A percentile compares a stretch with the other conserved stretches of the same genome.
Evolutionary conservation across 192 early-diverging fungal species (phyloP).

Genomic region (Geranomyces michiganensis): DNA sequence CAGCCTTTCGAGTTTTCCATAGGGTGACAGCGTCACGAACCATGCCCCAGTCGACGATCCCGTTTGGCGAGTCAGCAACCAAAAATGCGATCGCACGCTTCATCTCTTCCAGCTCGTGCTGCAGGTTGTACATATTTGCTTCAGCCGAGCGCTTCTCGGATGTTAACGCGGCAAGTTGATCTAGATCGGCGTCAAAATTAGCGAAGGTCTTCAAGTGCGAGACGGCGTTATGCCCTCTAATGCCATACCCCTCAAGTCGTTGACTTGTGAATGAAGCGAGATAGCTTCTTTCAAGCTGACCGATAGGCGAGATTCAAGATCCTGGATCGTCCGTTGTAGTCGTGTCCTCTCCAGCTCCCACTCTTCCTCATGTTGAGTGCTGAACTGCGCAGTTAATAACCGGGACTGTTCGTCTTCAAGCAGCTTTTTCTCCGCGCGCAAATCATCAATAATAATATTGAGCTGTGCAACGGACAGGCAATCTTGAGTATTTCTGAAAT

Average conservation of each 20-base stretch:
- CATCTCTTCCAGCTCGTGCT: slow-evolving; percentile 45
- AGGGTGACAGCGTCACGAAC: slow-evolving; percentile 60
- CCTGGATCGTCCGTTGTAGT: slow-evolving; percentile 36
- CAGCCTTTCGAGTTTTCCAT: slow-evolving; percentile 42
- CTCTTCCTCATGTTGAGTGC: slow-evolving; percentile 46
- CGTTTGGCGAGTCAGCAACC: not conserved
- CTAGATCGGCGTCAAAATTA: not conserved
- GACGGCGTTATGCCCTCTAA: too few species aligned
- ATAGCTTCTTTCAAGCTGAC: slow-evolving; percentile 42
- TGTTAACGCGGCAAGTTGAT: slow-evolving; percentile 4
- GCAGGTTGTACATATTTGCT: slow-evolving; percentile 36
- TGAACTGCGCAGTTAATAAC: slow-evolving; percentile 46
- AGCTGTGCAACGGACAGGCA: slow-evolving; percentile 34
- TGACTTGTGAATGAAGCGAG: slow-evolving; percentile 26
- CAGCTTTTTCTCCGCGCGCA: slow-evolving; percentile 49
- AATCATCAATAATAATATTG: slow-evolving; percentile 50
- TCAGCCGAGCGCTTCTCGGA: slow-evolving; percentile 35
- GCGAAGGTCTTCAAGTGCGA: not conserved
- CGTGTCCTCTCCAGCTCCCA: slow-evolving; percentile 40
- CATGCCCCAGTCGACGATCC: slow-evolving; percentile 7
- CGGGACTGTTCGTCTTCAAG: slow-evolving; percentile 52
- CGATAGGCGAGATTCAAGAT: slow-evolving; percentile 35
- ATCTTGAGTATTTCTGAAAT: not conserved
- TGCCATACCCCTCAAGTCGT: slow-evolving; percentile 18
- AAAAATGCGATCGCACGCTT: slow-evolving; percentile 5